Percentiles rank a stretch among this genome's conserved stretches.
Evolutionary conservation across 2,329 filamentous ascomycete species (phyloP).

Genomic region (Clarireedia hainanense): DNA sequence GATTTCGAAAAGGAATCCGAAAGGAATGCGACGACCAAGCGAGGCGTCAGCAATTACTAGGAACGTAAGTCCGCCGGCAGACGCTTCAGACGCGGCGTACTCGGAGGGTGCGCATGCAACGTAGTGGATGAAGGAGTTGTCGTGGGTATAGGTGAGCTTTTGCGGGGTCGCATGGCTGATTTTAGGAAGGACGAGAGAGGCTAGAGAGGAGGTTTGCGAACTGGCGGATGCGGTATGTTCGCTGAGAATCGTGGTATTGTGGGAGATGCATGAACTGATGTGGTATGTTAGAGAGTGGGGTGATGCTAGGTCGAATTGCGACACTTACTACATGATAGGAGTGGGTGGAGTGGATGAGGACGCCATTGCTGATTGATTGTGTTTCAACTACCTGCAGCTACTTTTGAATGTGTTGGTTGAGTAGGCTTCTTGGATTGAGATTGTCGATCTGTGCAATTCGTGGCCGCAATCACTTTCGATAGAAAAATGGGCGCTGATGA

Average conservation of each 20-base stretch:
- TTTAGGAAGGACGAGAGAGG: conserved; percentile 90
- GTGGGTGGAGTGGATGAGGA: conserved; percentile 61
- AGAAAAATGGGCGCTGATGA: too few species aligned
- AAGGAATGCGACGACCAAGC: conserved; percentile 81
- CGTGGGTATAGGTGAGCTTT: conserved; percentile 92
- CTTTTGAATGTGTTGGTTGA: not conserved
- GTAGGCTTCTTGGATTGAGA: not conserved
- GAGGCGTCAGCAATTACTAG: conserved; percentile 78
- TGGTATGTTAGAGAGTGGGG: conserved; percentile 5
- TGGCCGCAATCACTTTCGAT: too few species aligned
- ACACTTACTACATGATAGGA: conserved; percentile 63
- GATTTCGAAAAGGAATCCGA: conserved; percentile 85
- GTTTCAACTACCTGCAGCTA: not conserved
- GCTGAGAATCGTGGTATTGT: conserved; percentile 85
- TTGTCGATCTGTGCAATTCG: too few species aligned
- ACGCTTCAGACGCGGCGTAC: conserved; percentile 44
- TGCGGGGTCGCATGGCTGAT: conserved; percentile 73
- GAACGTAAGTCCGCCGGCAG: conserved; percentile 80
- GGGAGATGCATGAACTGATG: conserved; percentile 79
- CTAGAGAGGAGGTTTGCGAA: conserved; percentile 76
- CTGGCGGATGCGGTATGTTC: conserved; percentile 86
- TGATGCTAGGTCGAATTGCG: not conserved
- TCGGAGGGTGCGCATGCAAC: conserved; percentile 74
- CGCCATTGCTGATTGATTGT: conserved; percentile 44
- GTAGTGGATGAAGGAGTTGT: conserved; percentile 90